Evolutionary conservation across 495 filamentous ascomycete genomes (phyloP).

Genomic region (Penicillium bialowiezense): DNA sequence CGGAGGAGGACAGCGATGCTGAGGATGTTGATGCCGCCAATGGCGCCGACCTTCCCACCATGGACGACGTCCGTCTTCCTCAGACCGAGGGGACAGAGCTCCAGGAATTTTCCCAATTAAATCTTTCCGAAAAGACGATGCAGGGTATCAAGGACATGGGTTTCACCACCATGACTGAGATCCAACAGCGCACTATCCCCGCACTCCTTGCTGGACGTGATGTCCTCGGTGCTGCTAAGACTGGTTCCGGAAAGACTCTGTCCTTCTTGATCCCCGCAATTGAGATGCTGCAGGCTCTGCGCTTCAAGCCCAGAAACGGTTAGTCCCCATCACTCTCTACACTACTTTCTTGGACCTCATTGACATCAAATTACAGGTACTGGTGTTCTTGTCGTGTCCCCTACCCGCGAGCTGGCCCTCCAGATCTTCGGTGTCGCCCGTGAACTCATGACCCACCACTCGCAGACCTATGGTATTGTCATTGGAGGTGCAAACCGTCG

Average conservation of each 20-base stretch:
- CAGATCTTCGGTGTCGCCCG: conserved; percentile 96
- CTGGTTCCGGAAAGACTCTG: conserved; percentile 92
- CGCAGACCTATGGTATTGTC: conserved; percentile 92
- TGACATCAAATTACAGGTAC: conserved; percentile 49
- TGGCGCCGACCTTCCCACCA: conserved; percentile 47
- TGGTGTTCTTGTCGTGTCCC: conserved; percentile 74
- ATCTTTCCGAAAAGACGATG: conserved; percentile 81
- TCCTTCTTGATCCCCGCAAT: conserved; percentile 93
- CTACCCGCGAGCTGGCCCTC: conserved; percentile 77
- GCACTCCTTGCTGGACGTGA: conserved; percentile 86
- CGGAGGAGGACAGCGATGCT: conserved; percentile 16
- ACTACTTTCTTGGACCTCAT: background rate
- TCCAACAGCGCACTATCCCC: conserved; percentile 84
- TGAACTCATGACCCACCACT: conserved; percentile 83
- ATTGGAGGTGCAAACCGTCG: conserved; percentile 92
- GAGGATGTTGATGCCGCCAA: conserved; percentile 22
- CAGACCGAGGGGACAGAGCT: conserved; percentile 51
- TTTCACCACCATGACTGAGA: conserved; percentile 94
- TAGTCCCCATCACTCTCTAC: background rate
- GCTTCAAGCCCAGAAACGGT: conserved; percentile 79
- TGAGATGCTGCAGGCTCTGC: conserved; percentile 87
- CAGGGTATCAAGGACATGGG: conserved; percentile 87
- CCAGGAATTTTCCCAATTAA: conserved; percentile 73
- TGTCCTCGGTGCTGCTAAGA: conserved; percentile 95
- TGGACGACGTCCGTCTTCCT: conserved; percentile 54